These are phyloP conservation scores for Endothia cerciana DNA, from an alignment of 2,329 filamentous ascomycete species.

Conservation along the genomic window DNA sequence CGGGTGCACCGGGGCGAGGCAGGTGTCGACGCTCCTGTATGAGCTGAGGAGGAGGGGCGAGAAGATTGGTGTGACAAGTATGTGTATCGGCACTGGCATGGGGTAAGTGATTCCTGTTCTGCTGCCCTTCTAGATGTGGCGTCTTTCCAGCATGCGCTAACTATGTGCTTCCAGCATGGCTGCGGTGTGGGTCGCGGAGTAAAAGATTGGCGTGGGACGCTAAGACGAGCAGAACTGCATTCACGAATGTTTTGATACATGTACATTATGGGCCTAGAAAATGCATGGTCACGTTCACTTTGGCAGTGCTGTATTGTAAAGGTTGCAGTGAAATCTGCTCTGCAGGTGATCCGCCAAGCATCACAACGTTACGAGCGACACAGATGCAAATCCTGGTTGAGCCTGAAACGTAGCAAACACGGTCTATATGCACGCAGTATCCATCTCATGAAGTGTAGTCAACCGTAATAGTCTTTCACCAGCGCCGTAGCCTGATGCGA, in stretches of 20 bases:
- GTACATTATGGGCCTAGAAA: slow-evolving; percentile 5
- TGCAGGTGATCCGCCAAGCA: no score
- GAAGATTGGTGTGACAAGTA: slow-evolving; percentile 89
- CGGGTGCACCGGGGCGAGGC: slow-evolving; percentile 90
- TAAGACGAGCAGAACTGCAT: neutral
- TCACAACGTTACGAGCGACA: neutral
- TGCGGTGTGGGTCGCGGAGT: slow-evolving; percentile 94
- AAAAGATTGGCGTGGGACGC: slow-evolving; percentile 38
- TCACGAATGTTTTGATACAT: slow-evolving; percentile 4
- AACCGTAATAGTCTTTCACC: neutral
- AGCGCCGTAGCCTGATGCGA: neutral
- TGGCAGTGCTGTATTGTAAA: neutral
- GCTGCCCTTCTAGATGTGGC: neutral
- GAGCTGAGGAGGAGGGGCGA: slow-evolving; percentile 84
- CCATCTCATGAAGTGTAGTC: neutral
- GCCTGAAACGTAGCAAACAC: neutral
- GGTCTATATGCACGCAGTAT: neutral
- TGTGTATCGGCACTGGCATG: slow-evolving; percentile 98
- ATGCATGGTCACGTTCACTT: slow-evolving; percentile 4
- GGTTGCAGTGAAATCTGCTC: neutral
- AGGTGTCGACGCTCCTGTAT: slow-evolving; percentile 89
- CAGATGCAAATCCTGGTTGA: neutral
- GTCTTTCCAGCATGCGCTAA: neutral
- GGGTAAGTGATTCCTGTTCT: slow-evolving; percentile 47
- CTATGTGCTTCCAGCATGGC: slow-evolving; percentile 63